phyloP scores from a whole-genome alignment of 2,329 filamentous ascomycete species.

The Emergomyces africanus region DNA sequence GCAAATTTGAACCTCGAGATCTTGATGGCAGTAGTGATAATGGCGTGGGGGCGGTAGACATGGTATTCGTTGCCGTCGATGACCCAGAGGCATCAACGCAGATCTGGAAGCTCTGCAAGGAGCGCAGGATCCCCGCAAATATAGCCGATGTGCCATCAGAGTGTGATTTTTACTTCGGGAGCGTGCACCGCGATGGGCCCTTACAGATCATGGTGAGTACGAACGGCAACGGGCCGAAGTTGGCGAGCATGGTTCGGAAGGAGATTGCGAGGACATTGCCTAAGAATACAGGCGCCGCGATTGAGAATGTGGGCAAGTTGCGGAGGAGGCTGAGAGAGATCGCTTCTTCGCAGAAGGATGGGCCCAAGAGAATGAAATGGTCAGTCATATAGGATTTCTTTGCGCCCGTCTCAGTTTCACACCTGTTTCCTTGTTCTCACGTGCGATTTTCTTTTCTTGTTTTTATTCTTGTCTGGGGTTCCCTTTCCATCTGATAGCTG shows the following conservation, averaged over 20 bases:
- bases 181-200: slow-evolving; percentile 85
- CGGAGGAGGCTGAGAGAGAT: slow-evolving; percentile 65
- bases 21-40: slow-evolving; percentile 49
- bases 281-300: slow-evolving; percentile 67
- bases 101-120: slow-evolving; percentile 90
- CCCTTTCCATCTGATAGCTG: slow-evolving; percentile 2
- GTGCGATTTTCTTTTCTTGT: no score
- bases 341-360: slow-evolving; percentile 59
- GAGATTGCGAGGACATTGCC: slow-evolving; percentile 70
- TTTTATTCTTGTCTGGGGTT: background rate
- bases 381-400: slow-evolving; percentile 27
- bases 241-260: slow-evolving; percentile 74
- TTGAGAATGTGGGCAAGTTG: slow-evolving; percentile 69
- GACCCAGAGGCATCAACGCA: slow-evolving; percentile 79
- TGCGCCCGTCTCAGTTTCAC: background rate
- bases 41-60: slow-evolving; percentile 39
- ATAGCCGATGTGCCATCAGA: slow-evolving; percentile 94
- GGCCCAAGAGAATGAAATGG: slow-evolving; percentile 85
- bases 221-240: slow-evolving; percentile 85
- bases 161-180: slow-evolving; percentile 98
- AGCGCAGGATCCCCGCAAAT: slow-evolving; percentile 72
- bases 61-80: slow-evolving; percentile 90
- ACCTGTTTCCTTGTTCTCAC: no score
- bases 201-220: slow-evolving; percentile 98
- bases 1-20: slow-evolving; percentile 74